phyloP scores from a whole-genome alignment of 1,284 basidiomycete genomes.

The Anthracocystis panici-leucophaei region DNA sequence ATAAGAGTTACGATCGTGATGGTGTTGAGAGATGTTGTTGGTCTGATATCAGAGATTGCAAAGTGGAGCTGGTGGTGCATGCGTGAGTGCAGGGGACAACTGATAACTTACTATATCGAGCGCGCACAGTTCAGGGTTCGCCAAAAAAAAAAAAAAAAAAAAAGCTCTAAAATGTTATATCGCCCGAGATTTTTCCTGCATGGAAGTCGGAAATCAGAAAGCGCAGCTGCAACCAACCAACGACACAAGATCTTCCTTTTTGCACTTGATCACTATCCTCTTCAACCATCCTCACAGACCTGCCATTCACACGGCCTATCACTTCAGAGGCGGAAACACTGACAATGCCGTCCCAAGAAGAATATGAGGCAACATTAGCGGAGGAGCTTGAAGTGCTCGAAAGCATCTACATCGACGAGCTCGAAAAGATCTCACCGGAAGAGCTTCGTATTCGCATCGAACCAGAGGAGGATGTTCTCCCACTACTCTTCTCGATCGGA shows the following conservation, averaged over 20 bases:
- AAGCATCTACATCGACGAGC: slow-evolving; percentile 93
- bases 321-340: not conserved
- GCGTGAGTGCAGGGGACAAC: slow-evolving; percentile 24
- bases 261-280: not conserved
- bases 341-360: slow-evolving; percentile 62
- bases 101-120: slow-evolving; percentile 7
- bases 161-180: slow-evolving; percentile 8
- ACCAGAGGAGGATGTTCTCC: slow-evolving; percentile 81
- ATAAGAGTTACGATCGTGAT: not conserved
- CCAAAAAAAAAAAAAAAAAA: not conserved
- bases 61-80: slow-evolving; percentile 21
- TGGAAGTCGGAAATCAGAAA: slow-evolving; percentile 38
- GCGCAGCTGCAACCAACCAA: not conserved
- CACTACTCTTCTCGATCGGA: slow-evolving; percentile 52
- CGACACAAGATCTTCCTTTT: not conserved
- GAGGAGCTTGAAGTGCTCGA: slow-evolving; percentile 96
- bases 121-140: slow-evolving; percentile 14
- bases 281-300: not conserved
- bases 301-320: too few species aligned
- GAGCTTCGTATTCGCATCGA: slow-evolving; percentile 87
- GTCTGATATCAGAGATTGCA: slow-evolving; percentile 1
- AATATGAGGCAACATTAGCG: slow-evolving; percentile 72
- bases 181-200: not conserved
- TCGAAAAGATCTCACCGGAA: slow-evolving; percentile 88
- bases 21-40: not conserved